Evolutionary conservation across 2,329 filamentous ascomycete genomes (phyloP).

Genomic region (Monilinia laxa): DNA sequence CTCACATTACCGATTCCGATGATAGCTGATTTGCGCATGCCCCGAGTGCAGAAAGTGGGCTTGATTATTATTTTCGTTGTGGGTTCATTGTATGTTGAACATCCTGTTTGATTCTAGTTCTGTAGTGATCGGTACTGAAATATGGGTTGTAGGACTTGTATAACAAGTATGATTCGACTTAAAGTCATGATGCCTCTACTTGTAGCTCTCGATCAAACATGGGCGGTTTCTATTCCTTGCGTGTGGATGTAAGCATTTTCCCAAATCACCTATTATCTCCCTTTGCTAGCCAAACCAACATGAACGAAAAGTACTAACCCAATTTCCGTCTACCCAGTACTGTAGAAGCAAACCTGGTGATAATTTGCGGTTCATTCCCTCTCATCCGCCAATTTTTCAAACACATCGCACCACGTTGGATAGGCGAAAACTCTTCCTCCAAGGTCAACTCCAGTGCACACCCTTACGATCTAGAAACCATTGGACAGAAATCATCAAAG

Average conservation of each 20-base stretch:
- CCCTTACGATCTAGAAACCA: slow-evolving; percentile 13
- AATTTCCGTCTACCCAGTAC: background rate
- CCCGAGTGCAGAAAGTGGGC: slow-evolving; percentile 12
- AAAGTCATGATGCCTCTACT: slow-evolving; percentile 11
- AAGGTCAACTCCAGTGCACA: background rate
- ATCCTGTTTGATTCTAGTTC: background rate
- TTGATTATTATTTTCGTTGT: slow-evolving; percentile 19
- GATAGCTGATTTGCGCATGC: slow-evolving; percentile 16
- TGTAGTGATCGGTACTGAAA: background rate
- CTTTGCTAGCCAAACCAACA: background rate
- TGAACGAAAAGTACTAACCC: background rate
- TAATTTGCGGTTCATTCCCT: slow-evolving; percentile 21
- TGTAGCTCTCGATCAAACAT: slow-evolving; percentile 1
- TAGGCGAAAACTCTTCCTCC: background rate
- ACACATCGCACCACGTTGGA: slow-evolving; percentile 9
- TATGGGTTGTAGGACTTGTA: background rate
- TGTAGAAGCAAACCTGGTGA: slow-evolving; percentile 22
- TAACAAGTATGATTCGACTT: slow-evolving; percentile 16
- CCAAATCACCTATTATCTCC: no score
- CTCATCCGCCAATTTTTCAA: slow-evolving; percentile 14
- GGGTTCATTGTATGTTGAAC: slow-evolving; percentile 9
- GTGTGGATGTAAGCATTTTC: slow-evolving; percentile 10
- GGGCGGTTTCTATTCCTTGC: slow-evolving; percentile 14
- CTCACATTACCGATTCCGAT: slow-evolving; percentile 5
- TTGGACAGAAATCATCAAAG: slow-evolving; percentile 15